Conservation (phyloP, 2,329 filamentous ascomycete genomes). For the Ascosphaera apis region DNA sequence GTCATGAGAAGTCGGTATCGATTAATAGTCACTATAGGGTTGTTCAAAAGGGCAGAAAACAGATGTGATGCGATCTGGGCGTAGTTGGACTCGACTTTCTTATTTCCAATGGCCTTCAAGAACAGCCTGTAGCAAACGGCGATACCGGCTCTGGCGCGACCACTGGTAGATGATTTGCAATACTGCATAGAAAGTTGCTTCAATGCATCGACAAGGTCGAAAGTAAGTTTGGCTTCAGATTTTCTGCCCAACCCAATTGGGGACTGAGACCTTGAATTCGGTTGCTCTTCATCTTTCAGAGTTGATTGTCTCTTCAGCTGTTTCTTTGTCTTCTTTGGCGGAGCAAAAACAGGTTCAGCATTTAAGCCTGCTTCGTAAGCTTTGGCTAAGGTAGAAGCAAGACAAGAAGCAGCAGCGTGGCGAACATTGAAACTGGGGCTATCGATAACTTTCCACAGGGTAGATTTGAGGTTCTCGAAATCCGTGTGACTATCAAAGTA, state of each 20-base stretch:
- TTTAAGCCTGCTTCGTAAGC: conserved; percentile 43
- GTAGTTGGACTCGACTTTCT: conserved; percentile 64
- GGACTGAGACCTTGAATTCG: conserved; percentile 52
- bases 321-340: conserved; percentile 51
- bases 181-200: conserved; percentile 63
- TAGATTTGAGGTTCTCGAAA: conserved; percentile 67
- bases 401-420: conserved; percentile 64
- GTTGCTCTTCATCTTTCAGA: conserved; percentile 39
- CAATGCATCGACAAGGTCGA: conserved; percentile 57
- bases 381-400: conserved; percentile 65
- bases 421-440: conserved; percentile 51
- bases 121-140: conserved; percentile 71
- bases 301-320: conserved; percentile 36
- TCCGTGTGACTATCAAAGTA: conserved; percentile 79
- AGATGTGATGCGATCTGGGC: conserved; percentile 59
- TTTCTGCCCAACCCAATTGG: conserved; percentile 20
- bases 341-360: conserved; percentile 24
- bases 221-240: conserved; percentile 41
- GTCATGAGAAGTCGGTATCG: conserved; percentile 71
- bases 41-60: conserved; percentile 56
- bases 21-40: conserved; percentile 54
- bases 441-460: conserved; percentile 71
- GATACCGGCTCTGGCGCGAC: conserved; percentile 58
- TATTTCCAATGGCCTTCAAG: conserved; percentile 55
- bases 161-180: conserved; percentile 52